Evolutionary conservation across 192 early-diverging fungal species (phyloP).

Genomic region (Coemansia sp.): DNA sequence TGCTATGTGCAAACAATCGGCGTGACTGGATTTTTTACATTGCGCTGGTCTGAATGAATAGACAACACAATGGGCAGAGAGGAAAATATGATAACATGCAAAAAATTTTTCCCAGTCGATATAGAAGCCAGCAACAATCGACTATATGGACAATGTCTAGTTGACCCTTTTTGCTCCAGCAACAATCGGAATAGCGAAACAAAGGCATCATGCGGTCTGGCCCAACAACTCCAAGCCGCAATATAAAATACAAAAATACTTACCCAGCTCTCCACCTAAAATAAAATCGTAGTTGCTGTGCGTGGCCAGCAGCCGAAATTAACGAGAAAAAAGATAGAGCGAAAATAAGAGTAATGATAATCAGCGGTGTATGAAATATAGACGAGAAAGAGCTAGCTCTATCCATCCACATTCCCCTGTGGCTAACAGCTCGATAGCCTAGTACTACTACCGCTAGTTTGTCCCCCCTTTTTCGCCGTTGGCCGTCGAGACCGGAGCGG

Average conservation of each 20-base stretch:
- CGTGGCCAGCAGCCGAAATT: conserved; percentile 1
- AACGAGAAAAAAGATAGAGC: not conserved
- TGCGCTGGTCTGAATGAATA: not conserved
- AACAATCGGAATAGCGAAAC: not conserved
- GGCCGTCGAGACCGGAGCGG: not conserved
- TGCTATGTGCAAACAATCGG: not conserved
- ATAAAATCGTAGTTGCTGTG: not conserved
- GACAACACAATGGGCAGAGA: not conserved
- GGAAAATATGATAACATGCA: not conserved
- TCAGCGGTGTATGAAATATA: not conserved
- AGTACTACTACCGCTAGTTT: not conserved
- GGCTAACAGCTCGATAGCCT: not conserved
- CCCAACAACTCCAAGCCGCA: not conserved
- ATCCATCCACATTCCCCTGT: not conserved
- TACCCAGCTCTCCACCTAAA: not conserved
- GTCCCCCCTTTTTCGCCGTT: not conserved
- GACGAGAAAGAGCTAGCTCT: not conserved
- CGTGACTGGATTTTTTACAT: not conserved
- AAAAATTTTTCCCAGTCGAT: not conserved
- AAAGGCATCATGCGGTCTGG: not conserved
- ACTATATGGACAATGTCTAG: not conserved
- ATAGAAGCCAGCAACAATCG: not conserved
- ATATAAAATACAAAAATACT: not conserved
- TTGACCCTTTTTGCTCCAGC: not conserved
- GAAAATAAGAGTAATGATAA: not conserved